phyloP scores from a whole-genome alignment of 495 filamentous ascomycete genomes.

The Geoglossum glabrum region DNA sequence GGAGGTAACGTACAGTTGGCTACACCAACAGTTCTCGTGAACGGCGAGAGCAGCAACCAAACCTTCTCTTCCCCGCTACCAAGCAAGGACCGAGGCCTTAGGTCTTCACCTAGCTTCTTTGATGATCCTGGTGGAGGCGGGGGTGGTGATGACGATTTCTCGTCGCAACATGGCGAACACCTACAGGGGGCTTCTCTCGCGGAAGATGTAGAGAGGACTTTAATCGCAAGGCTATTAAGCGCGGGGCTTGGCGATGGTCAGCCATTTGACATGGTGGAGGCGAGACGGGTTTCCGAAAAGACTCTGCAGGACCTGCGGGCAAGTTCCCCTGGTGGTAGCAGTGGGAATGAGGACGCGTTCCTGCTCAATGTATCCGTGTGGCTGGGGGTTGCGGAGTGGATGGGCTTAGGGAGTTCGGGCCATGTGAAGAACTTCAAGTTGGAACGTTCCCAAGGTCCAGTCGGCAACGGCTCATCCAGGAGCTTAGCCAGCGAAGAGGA shows the following conservation, averaged over 20 bases:
- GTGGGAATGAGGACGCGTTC: slow-evolving; percentile 1
- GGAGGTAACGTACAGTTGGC: slow-evolving; percentile 2
- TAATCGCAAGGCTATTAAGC: not conserved
- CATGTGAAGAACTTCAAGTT: not conserved
- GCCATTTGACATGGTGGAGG: not conserved
- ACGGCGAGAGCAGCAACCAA: not conserved
- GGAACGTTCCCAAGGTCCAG: not conserved
- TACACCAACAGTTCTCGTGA: slow-evolving; percentile 1
- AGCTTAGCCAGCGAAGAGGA: not conserved
- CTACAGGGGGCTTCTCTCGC: not conserved
- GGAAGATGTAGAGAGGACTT: not conserved
- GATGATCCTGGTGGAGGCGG: slow-evolving; percentile 3
- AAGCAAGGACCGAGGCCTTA: not conserved
- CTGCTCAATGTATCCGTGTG: not conserved
- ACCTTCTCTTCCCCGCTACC: not conserved
- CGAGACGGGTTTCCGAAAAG: slow-evolving; percentile 3
- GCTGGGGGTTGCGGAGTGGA: not conserved
- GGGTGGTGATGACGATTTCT: slow-evolving; percentile 1
- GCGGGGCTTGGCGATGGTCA: not conserved
- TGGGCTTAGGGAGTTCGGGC: not conserved
- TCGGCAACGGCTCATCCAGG: not conserved
- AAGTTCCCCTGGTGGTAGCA: not conserved
- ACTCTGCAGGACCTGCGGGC: not conserved
- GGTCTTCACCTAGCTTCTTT: not conserved
- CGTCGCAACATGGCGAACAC: not conserved